Evolutionary conservation across 2,329 filamentous ascomycete genomes (phyloP), one percentile per base, ranked within the genome.

Genomic region (Botryosphaeria dothidea): DNA sequence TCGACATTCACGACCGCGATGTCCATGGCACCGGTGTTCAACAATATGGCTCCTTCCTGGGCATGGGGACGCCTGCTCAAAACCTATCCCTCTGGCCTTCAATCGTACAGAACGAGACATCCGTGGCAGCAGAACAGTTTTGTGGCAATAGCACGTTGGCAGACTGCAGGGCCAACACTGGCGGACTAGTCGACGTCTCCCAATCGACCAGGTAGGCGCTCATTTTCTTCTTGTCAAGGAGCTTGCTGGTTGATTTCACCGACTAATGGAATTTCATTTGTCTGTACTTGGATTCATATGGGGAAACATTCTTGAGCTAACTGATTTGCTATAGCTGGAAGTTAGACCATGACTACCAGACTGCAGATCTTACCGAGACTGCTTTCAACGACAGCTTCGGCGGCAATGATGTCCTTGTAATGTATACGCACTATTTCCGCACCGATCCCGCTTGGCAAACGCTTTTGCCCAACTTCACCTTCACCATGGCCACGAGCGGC

Each of bases 1-100:
- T 81, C 69, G 79, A 81, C 52, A 80, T 81, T 41, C 79, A 81
- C 62, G 76, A 75, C 65, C 72, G 80, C 58, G 75, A 71, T 15
- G 79, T 81, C n/a, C 75, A 80, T 58, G 75, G 76, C 54, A 75
- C 75, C 5, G 67, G 70, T 1, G 69, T 73, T 13, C 77, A 78
- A 54, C 79, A 80, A 64, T 81, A 81, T 72, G 80, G 80, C 54
- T 77, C 78, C 2, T 81, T 81, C 70, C 77, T 80, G 36, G 80
- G 80, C 21, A 71, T 80, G 8, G 79, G 79, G 8, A 74, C 74
- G 7, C 77, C 78, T 23, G 75, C 78, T 67, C 79, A 81, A 66
- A 82, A 82, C 66, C 75, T 80, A 58, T 80, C 78, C 52, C 68
- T 80, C 17, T 81, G 78, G 78, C 79, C 79, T 4, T 79, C 78